These are phyloP conservation scores for Barnettozyma wickerhamii DNA, from an alignment of 805 yeast genomes.

Conservation along the genomic window DNA sequence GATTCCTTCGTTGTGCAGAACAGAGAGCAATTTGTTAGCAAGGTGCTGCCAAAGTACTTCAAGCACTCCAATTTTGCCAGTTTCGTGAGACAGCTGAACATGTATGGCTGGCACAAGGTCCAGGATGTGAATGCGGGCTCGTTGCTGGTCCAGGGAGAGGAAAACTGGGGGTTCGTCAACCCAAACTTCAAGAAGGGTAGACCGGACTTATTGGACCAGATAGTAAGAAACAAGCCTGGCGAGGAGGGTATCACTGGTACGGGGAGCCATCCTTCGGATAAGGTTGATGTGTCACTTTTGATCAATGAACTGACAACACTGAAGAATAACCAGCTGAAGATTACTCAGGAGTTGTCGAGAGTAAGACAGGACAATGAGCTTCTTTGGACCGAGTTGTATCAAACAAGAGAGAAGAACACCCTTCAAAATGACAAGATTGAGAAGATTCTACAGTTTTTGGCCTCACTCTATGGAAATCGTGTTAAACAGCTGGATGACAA, in stretches of 20 bases:
- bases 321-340: constrained; percentile 72
- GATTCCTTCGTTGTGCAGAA: constrained; percentile 78
- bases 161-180: constrained; percentile 84
- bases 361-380: constrained; percentile 84
- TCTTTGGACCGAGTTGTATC: constrained; percentile 84
- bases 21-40: constrained; percentile 77
- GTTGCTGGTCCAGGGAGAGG: constrained; percentile 51
- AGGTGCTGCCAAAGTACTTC: constrained; percentile 84
- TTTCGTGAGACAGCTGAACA: constrained; percentile 92
- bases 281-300: constrained; percentile 30
- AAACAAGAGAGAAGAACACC: constrained; percentile 80
- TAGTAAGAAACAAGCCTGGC: constrained; percentile 57
- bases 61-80: constrained; percentile 94
- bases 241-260: constrained; percentile 26
- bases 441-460: constrained; percentile 80
- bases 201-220: constrained; percentile 81
- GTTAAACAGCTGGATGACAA: constrained; percentile 20
- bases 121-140: constrained; percentile 87
- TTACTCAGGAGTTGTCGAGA: constrained; percentile 79
- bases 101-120: constrained; percentile 99
- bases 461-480: constrained; percentile 48
- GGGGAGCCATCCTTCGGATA: constrained; percentile 7
- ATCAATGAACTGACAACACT: constrained; percentile 43
- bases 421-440: constrained; percentile 86
- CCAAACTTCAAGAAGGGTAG: constrained; percentile 72